A percentile compares a stretch with the other conserved stretches of the same genome.
phyloP scores from a whole-genome alignment of 176 grass and related monocot species.

The Oryza punctata region DNA sequence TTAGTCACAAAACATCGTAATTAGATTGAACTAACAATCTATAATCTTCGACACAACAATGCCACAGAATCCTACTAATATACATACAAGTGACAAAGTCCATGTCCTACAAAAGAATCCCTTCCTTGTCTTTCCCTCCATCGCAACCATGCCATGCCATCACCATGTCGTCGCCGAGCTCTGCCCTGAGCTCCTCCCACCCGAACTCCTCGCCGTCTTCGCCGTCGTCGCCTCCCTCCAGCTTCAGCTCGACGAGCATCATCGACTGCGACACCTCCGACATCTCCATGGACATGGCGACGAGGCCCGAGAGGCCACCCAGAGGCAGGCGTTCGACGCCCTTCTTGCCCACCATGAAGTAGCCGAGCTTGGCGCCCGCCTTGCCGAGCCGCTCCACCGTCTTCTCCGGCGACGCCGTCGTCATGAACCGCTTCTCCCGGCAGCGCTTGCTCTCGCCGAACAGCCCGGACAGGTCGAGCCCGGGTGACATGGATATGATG shows the following conservation, averaged over 20 bases:
- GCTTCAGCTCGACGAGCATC: conserved; percentile 69
- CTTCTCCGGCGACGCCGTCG: conserved; percentile 52
- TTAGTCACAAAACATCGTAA: conserved; percentile 13
- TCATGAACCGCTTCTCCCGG: conserved; percentile 74
- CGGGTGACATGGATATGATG: conserved; percentile 75
- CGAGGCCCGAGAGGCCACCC: conserved; percentile 47
- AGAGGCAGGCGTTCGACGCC: conserved; percentile 37
- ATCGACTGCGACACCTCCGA: conserved; percentile 62
- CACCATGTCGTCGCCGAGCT: conserved; percentile 73
- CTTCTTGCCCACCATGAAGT: conserved; percentile 67
- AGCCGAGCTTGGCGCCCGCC: conserved; percentile 58
- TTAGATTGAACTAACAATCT: conserved; percentile 41
- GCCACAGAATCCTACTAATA: conserved; percentile 25
- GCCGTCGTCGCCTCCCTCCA: conserved; percentile 48
- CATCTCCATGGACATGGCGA: conserved; percentile 70
- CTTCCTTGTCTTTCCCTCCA: neutral
- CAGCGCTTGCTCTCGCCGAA: conserved; percentile 51
- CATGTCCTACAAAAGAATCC: conserved; percentile 21
- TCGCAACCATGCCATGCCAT: conserved; percentile 68
- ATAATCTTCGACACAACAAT: conserved; percentile 6
- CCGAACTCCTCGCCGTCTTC: conserved; percentile 40
- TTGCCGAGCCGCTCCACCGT: conserved; percentile 62
- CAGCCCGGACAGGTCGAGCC: conserved; percentile 75
- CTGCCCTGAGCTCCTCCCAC: conserved; percentile 71
- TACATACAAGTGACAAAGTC: conserved; percentile 9